Base-by-base conservation (phyloP, 176 grass and related monocot species). In the Pontederia crassipes region DNA sequence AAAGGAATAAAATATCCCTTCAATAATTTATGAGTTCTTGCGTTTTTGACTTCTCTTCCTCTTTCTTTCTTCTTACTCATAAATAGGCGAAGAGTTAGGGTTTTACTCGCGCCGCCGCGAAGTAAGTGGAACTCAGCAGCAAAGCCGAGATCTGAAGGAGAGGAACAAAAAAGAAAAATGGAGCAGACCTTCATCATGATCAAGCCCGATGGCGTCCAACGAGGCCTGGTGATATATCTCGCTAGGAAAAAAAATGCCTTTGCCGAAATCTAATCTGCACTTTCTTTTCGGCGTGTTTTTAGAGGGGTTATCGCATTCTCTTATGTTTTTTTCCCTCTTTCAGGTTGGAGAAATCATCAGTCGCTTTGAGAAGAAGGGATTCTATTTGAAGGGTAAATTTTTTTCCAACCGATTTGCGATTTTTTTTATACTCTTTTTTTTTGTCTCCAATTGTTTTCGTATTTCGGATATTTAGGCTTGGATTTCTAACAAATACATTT, bases 341-440 rank as follows among this genome's bases (percentile, higher is more conserved):
- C 77, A 95, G 91, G 73, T 95, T 59, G 91, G 91, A 14, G 91
- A 95, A 58, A 83, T 95, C 75, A 90, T 95, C 69, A 47, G 86
- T 72, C 80, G 91, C 40, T 95, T 95, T 17, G 91, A 95, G 83
- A 87, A 95, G 86, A 95, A 95, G 77, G 91, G 91, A 12, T 95
- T 95, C 78, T 98, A 98, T 79, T 68, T 98, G 57, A 98, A 83
- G 65, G 94, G 94, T 93, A 76, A 76, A 40, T 40, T 40, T 0
- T 40, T 40, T 40, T 7, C 32, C 32, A 40, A 40, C 6, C 32
- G 6, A 40, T 4, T 12, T 2, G 12, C 0, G 12, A 35, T 15
- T 60, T 52, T 35, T 45, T 59, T 14, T 54, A 26, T 47, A 49
- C 15, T 32, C 50, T 56, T 26, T 57, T 15, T 48, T 57, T 3